A percentile compares a stretch with the other conserved stretches of the same genome.
phyloP scores from a whole-genome alignment of 2,329 filamentous ascomycete species.

The Fusarium beomiforme region DNA sequence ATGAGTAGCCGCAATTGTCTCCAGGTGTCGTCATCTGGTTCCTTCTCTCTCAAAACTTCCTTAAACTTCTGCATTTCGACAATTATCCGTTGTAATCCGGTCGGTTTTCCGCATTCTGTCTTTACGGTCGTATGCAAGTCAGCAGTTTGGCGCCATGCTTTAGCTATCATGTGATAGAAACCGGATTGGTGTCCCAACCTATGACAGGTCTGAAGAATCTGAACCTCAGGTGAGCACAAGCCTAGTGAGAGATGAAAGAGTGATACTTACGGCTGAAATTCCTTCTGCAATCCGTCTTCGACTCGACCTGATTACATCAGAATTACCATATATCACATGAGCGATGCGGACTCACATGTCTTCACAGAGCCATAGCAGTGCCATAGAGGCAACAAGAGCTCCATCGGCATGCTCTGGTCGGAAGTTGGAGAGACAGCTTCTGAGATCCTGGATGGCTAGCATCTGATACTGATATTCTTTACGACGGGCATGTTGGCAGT shows the following conservation, averaged over 20 bases:
- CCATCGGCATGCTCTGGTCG: conserved; percentile 14
- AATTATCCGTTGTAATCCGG: not conserved
- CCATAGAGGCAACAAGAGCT: conserved; percentile 22
- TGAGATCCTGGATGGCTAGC: conserved; percentile 22
- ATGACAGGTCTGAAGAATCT: conserved; percentile 18
- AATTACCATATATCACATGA: no score
- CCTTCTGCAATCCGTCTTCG: conserved; percentile 18
- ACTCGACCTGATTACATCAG: conserved; percentile 11
- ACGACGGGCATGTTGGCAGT: conserved; percentile 18
- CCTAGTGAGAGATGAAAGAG: fast-evolving
- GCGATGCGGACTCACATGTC: conserved; percentile 1
- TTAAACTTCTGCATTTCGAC: conserved; percentile 20
- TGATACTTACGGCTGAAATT: conserved; percentile 5
- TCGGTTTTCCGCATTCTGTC: not conserved
- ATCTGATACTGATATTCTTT: conserved; percentile 30
- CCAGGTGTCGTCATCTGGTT: not conserved
- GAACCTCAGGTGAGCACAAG: not conserved
- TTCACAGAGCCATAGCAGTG: conserved; percentile 21
- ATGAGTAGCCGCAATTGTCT: conserved; percentile 16
- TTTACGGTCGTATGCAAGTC: not conserved
- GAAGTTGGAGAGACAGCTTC: conserved; percentile 11
- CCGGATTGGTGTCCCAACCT: conserved; percentile 3
- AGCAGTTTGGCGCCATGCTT: conserved; percentile 5
- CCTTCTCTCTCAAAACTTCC: not conserved
- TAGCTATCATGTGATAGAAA: conserved; percentile 12